Evolutionary conservation across 768 basidiomycete genomes (phyloP).

Genomic region (Pleurotus tuber-regium): DNA sequence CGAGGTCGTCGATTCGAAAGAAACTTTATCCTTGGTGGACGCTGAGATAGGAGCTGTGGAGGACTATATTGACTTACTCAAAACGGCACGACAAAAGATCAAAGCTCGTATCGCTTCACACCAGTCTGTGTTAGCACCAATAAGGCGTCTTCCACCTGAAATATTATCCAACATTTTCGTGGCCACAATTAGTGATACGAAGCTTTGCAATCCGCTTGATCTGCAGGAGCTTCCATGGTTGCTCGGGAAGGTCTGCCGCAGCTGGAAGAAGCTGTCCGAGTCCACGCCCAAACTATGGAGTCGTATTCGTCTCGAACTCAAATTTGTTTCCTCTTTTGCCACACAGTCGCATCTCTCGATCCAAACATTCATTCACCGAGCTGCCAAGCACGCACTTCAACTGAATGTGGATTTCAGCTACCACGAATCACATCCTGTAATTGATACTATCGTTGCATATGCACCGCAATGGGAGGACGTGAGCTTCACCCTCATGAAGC

Average conservation of each 20-base stretch:
- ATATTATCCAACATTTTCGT: slow-evolving; percentile 2
- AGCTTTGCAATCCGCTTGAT: slow-evolving; percentile 1
- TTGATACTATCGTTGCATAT: not conserved
- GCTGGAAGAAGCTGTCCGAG: not conserved
- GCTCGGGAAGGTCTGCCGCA: slow-evolving; percentile 4
- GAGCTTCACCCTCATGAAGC: slow-evolving; percentile 8
- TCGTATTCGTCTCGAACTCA: slow-evolving; percentile 2
- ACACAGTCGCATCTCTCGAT: not conserved
- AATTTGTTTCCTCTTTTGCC: not conserved
- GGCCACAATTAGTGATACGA: not conserved
- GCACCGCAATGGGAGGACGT: slow-evolving; percentile 5
- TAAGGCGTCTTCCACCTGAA: slow-evolving; percentile 7
- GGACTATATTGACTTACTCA: not conserved
- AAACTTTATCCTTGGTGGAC: not conserved
- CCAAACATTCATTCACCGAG: not conserved
- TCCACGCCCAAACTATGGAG: slow-evolving; percentile 4
- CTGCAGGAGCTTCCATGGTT: not conserved
- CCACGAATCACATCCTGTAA: slow-evolving; percentile 4
- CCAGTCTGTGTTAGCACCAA: not conserved
- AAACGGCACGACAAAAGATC: not conserved
- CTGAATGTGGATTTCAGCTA: slow-evolving; percentile 1
- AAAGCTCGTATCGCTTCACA: not conserved
- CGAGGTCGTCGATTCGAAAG: not conserved
- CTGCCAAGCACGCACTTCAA: not conserved
- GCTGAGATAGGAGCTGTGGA: slow-evolving; percentile 1